Conservation (phyloP, 2,329 filamentous ascomycete genomes). For the Uncinocarpus reesii region DNA sequence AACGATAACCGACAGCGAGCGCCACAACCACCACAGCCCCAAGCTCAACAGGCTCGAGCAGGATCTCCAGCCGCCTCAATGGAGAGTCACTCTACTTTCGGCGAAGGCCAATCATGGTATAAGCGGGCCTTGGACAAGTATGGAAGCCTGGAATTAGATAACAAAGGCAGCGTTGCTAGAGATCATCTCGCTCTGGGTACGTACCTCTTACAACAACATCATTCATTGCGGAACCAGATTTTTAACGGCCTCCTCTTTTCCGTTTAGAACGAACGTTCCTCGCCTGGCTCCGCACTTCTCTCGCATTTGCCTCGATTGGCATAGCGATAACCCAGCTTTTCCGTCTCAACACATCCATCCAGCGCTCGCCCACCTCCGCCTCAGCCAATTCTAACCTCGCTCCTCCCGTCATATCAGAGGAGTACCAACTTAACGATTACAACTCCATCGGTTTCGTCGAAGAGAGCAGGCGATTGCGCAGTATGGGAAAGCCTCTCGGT, state of each 20-base stretch:
- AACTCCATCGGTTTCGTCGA: constrained; percentile 16
- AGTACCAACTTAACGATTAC: constrained; percentile 19
- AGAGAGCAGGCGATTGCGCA: constrained; percentile 32
- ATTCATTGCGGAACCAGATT: not conserved
- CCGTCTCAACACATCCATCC: constrained; percentile 49
- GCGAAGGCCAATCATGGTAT: constrained; percentile 33
- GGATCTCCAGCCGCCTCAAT: constrained; percentile 5
- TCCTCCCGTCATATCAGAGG: constrained; percentile 18
- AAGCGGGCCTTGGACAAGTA: constrained; percentile 46
- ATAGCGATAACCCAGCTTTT: constrained; percentile 58
- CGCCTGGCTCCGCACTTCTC: constrained; percentile 56
- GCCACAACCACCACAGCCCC: not conserved
- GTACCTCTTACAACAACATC: constrained; percentile 14
- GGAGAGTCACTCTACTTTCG: constrained; percentile 4
- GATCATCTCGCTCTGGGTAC: constrained; percentile 55
- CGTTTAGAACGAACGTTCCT: constrained; percentile 60
- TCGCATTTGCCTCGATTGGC: constrained; percentile 56
- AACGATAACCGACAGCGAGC: not conserved
- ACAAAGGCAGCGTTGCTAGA: constrained; percentile 55
- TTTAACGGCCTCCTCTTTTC: not conserved
- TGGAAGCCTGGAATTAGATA: constrained; percentile 53
- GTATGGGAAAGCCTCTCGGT: constrained; percentile 51
- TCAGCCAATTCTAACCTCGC: constrained; percentile 15
- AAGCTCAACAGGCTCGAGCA: no score
- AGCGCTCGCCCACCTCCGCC: constrained; percentile 12